phyloP scores from a whole-genome alignment of 768 basidiomycete genomes.

The Boletus fagicola region DNA sequence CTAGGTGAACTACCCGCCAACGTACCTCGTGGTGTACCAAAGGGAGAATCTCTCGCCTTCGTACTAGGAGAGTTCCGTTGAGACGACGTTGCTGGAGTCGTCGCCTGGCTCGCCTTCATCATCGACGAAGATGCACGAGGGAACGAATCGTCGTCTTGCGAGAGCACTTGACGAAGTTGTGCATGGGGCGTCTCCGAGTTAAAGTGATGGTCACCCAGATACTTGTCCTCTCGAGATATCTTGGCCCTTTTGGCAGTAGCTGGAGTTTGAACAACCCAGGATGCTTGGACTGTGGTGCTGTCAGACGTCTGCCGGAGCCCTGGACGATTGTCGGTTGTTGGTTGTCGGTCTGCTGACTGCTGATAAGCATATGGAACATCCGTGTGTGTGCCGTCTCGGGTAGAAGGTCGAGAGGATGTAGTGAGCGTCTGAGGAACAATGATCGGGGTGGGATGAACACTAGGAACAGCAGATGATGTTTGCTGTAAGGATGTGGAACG shows the following conservation, averaged over 20 bases:
- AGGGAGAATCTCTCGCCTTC: conserved; percentile 15
- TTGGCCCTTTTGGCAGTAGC: conserved; percentile 18
- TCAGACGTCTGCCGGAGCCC: conserved; percentile 19
- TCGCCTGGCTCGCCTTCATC: conserved; percentile 27
- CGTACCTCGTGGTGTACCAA: conserved; percentile 25
- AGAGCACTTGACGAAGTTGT: conserved; percentile 34
- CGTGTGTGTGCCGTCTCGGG: conserved; percentile 21
- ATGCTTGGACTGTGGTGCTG: conserved; percentile 25
- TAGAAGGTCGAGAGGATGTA: conserved; percentile 28
- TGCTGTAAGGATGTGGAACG: conserved; percentile 15
- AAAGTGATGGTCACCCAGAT: conserved; percentile 20
- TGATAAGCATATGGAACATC: conserved; percentile 9
- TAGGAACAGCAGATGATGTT: conserved; percentile 17
- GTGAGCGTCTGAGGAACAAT: conserved; percentile 18
- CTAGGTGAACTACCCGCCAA: conserved; percentile 25
- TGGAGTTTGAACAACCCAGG: conserved; percentile 35
- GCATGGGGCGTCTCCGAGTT: conserved; percentile 23
- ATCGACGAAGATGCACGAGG: conserved; percentile 27
- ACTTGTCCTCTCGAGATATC: conserved; percentile 31
- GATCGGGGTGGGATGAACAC: conserved; percentile 23
- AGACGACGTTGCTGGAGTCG: conserved; percentile 23
- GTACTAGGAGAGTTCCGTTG: conserved; percentile 25
- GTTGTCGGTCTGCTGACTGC: conserved; percentile 15
- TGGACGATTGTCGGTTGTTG: conserved; percentile 4
- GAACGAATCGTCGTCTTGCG: conserved; percentile 26